Percentiles rank a stretch among this genome's conserved stretches.
Conservation (phyloP, 345 rosid species). For the Diplotaxis tenuifolia region DNA sequence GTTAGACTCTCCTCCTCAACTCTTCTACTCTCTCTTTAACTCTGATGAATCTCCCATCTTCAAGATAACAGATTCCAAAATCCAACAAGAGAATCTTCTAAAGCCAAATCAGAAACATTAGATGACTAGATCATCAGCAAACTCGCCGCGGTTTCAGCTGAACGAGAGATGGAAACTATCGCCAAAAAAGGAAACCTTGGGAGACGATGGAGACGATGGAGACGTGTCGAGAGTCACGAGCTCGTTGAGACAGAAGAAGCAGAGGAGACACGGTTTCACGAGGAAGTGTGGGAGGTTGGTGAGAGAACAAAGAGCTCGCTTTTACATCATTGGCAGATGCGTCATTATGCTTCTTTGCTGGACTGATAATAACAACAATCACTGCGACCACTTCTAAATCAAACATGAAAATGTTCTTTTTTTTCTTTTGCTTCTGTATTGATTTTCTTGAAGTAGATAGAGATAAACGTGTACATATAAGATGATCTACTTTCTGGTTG, state of each 20-base stretch:
- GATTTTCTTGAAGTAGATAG: slow-evolving; percentile 28
- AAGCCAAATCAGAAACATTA: not conserved
- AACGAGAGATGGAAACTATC: slow-evolving; percentile 55
- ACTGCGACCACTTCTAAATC: slow-evolving; percentile 32
- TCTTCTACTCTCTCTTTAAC: not conserved
- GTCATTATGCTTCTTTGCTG: slow-evolving; percentile 90
- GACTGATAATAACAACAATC: slow-evolving; percentile 59
- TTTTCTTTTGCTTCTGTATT: not conserved
- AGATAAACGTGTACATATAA: slow-evolving; percentile 46
- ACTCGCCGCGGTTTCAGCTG: slow-evolving; percentile 35
- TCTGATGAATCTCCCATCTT: not conserved
- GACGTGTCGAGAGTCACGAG: slow-evolving; percentile 27
- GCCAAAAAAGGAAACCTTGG: slow-evolving; percentile 41
- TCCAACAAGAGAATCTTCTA: not conserved
- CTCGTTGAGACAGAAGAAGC: slow-evolving; percentile 36
- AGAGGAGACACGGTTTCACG: slow-evolving; percentile 55
- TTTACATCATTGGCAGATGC: slow-evolving; percentile 89
- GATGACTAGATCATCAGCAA: slow-evolving; percentile 21
- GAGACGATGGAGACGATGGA: slow-evolving; percentile 35
- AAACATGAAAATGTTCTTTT: not conserved
- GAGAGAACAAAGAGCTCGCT: slow-evolving; percentile 82
- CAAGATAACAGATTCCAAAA: not conserved
- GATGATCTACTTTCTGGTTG: not conserved
- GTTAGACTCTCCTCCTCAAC: slow-evolving; percentile 8
- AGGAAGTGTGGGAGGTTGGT: slow-evolving; percentile 80